Conservation (phyloP, 345 rosid genomes). For the Laguncularia racemosa region DNA sequence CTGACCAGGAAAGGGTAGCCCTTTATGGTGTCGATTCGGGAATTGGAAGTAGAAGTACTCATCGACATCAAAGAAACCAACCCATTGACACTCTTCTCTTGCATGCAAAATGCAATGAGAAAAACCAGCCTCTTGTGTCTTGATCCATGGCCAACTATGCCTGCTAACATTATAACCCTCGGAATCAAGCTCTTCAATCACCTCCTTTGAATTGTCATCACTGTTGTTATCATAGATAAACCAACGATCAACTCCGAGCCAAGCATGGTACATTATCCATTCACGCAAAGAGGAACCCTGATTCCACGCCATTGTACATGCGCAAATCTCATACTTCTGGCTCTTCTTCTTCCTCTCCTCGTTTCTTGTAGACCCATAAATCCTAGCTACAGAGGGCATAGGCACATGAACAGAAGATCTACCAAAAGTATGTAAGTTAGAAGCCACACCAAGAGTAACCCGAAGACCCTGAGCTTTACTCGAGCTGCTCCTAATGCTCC, state of each 20-base stretch:
- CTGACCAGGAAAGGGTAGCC: conserved; percentile 32
- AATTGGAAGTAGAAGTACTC: conserved; percentile 80
- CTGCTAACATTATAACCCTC: conserved; percentile 60
- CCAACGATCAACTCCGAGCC: conserved; percentile 95
- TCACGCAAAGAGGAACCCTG: conserved; percentile 73
- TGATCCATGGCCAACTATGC: conserved; percentile 95
- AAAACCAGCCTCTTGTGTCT: conserved; percentile 96
- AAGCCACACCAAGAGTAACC: conserved; percentile 30
- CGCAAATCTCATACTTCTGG: conserved; percentile 67
- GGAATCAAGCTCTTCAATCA: conserved; percentile 43
- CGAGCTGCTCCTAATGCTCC: conserved; percentile 37
- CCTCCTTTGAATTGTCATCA: conserved; percentile 56
- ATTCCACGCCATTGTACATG: conserved; percentile 92
- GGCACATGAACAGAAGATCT: conserved; percentile 14
- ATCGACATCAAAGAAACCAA: conserved; percentile 93
- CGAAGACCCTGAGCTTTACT: conserved; percentile 46
- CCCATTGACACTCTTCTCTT: conserved; percentile 74
- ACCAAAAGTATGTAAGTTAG: conserved; percentile 6
- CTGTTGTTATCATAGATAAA: conserved; percentile 96
- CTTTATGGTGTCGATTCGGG: conserved; percentile 22
- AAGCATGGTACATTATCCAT: conserved; percentile 85
- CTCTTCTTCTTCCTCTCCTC: conserved; percentile 15
- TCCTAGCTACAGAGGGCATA: conserved; percentile 60
- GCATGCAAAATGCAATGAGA: conserved; percentile 88
- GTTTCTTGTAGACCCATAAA: conserved; percentile 19